A percentile compares a stretch with the other conserved stretches of the same genome.
phyloP scores from a whole-genome alignment of 2,329 filamentous ascomycete species.

The Pseudocercospora crystallina region DNA sequence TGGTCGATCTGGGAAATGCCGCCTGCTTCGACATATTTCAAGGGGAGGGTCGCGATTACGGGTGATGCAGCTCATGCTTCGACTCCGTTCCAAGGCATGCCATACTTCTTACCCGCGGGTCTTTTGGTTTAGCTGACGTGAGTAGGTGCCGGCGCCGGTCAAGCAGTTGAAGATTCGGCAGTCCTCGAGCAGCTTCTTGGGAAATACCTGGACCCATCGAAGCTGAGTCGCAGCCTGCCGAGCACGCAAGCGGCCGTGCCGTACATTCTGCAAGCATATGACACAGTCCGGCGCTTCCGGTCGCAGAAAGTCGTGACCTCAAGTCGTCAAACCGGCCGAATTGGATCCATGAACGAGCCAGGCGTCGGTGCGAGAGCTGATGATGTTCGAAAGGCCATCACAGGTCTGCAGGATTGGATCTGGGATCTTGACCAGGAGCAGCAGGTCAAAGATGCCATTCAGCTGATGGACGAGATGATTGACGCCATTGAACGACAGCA shows the following conservation, averaged over 20 bases:
- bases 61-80: conserved; percentile 44
- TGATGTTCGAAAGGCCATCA: not conserved
- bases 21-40: conserved; percentile 41
- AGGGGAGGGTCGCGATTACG: conserved; percentile 43
- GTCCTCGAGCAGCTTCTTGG: conserved; percentile 3
- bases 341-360: conserved; percentile 5
- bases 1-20: conserved; percentile 43
- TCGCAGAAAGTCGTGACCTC: conserved; percentile 11
- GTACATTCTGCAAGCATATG: conserved; percentile 6
- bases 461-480: conserved; percentile 4
- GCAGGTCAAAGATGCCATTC: conserved; percentile 12
- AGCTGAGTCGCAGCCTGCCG: not conserved
- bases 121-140: too few species aligned
- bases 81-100: conserved; percentile 38
- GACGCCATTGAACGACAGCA: not conserved
- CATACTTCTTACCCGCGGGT: too few species aligned
- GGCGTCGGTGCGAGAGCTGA: conserved; percentile 4
- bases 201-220: conserved; percentile 3
- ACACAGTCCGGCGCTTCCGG: conserved; percentile 9
- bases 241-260: not conserved
- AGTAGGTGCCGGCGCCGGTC: conserved; percentile 32
- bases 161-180: conserved; percentile 33
- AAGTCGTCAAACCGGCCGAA: conserved; percentile 7
- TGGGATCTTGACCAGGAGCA: conserved; percentile 7
- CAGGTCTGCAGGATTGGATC: conserved; percentile 8